Percentiles rank a stretch among this genome's conserved stretches.
phyloP scores from a whole-genome alignment of 78 protist species.

The Dictyostelium capitatum region DNA sequence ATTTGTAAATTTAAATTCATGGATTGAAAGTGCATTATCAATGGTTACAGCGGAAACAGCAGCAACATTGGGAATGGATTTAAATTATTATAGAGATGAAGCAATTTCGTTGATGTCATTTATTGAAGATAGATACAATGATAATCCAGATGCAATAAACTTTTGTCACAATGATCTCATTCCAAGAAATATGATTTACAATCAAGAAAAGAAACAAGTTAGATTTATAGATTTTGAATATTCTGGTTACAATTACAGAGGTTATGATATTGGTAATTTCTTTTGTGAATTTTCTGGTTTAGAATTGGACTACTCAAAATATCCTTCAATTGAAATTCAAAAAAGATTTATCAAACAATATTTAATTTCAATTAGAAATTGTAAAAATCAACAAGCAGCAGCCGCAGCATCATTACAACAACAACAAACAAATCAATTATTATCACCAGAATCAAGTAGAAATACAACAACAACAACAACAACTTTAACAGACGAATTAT shows the following conservation, averaged over 20 bases:
- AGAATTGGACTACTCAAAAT: slow-evolving; percentile 61
- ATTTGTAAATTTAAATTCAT: slow-evolving; percentile 36
- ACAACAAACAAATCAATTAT: not conserved
- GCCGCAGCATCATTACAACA: not conserved
- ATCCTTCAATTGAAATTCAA: slow-evolving; percentile 62
- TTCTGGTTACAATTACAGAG: slow-evolving; percentile 76
- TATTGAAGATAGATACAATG: not conserved
- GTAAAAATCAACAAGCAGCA: not conserved
- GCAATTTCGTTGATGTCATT: slow-evolving; percentile 19
- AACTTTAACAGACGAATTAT: not conserved
- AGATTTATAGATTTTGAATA: slow-evolving; percentile 74
- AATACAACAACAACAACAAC: not conserved
- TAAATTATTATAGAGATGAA: slow-evolving; percentile 52
- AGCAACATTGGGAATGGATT: not conserved
- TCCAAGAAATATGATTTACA: slow-evolving; percentile 83
- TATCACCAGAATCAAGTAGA: too few relatives aligned
- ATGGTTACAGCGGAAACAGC: not conserved
- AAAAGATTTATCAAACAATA: slow-evolving; percentile 67
- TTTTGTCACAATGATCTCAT: slow-evolving; percentile 86
- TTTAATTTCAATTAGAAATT: slow-evolving; percentile 13
- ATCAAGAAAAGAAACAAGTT: slow-evolving; percentile 33
- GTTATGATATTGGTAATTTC: slow-evolving; percentile 83
- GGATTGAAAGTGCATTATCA: slow-evolving; percentile 41
- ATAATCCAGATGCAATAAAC: not conserved
- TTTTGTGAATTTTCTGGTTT: slow-evolving; percentile 85